Percentiles rank a stretch among this genome's conserved stretches.
These are phyloP conservation scores for Schizopora paradoxa DNA, from an alignment of 1,284 basidiomycete species.

Conservation along the genomic window DNA sequence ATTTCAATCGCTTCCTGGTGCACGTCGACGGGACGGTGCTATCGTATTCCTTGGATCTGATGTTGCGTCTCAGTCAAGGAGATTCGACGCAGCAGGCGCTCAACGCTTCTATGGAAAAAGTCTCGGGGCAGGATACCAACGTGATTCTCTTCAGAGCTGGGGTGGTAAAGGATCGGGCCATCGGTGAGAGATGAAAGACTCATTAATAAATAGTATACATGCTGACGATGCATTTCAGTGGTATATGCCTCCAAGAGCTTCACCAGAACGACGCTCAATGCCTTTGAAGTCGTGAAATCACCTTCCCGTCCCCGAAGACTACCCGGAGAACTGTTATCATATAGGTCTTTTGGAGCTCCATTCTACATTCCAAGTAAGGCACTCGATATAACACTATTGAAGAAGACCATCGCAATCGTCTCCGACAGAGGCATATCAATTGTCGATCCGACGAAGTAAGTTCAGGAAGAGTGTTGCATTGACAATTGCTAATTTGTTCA, in stretches of 20 bases:
- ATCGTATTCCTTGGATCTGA: constrained; percentile 64
- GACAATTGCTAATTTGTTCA: constrained; percentile 13
- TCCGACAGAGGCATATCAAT: constrained; percentile 60
- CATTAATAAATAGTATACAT: constrained; percentile 1
- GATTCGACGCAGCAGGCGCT: constrained; percentile 41
- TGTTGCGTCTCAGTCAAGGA: constrained; percentile 52
- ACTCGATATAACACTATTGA: constrained; percentile 50
- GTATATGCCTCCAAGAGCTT: constrained; percentile 61
- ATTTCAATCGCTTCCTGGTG: constrained; percentile 62
- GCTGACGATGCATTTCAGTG: constrained; percentile 36
- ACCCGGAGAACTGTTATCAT: constrained; percentile 33
- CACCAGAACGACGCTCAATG: constrained; percentile 48
- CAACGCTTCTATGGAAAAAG: constrained; percentile 50
- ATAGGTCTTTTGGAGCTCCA: constrained; percentile 58
- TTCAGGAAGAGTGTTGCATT: constrained; percentile 9
- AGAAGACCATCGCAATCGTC: constrained; percentile 58
- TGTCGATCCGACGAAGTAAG: constrained; percentile 61
- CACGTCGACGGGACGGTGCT: constrained; percentile 51
- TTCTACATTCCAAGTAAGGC: constrained; percentile 66
- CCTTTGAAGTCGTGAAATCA: constrained; percentile 35
- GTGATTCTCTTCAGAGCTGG: constrained; percentile 58
- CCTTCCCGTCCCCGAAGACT: constrained; percentile 29
- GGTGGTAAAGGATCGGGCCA: constrained; percentile 42
- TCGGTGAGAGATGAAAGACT: constrained; percentile 37
- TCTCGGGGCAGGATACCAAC: constrained; percentile 44